Evolutionary conservation across 495 filamentous ascomycete genomes (phyloP).

Genomic region (Penicillium cosmopolitanum): DNA sequence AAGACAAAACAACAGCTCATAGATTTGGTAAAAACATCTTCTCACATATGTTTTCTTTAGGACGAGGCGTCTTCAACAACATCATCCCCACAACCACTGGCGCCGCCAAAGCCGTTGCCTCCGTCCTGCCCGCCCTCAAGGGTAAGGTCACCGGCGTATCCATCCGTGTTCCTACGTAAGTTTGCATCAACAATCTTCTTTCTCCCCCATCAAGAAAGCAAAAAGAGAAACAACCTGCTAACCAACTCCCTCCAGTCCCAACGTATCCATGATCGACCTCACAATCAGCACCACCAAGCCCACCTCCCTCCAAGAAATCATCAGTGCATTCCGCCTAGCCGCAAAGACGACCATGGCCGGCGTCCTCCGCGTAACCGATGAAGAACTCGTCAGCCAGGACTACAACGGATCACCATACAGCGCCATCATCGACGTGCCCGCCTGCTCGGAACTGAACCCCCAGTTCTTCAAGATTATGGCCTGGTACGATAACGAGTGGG

Average conservation of each 20-base stretch:
- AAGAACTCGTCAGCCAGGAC: slow-evolving; percentile 40
- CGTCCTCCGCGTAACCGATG: slow-evolving; percentile 34
- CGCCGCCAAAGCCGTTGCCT: slow-evolving; percentile 39
- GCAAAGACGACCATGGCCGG: slow-evolving; percentile 34
- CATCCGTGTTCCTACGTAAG: slow-evolving; percentile 42
- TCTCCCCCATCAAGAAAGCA: too few species aligned
- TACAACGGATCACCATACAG: slow-evolving; percentile 37
- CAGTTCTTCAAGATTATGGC: slow-evolving; percentile 46
- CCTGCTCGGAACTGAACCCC: slow-evolving; percentile 37
- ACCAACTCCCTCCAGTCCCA: slow-evolving; percentile 25
- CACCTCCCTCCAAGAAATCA: slow-evolving; percentile 36
- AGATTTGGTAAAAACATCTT: background rate
- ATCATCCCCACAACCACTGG: slow-evolving; percentile 42
- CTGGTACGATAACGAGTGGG: slow-evolving; percentile 46
- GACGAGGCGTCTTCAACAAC: slow-evolving; percentile 40
- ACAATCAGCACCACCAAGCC: slow-evolving; percentile 38
- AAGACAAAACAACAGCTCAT: background rate
- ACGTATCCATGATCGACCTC: slow-evolving; percentile 43
- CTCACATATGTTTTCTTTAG: slow-evolving; percentile 13
- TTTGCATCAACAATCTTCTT: background rate
- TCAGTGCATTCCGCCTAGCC: slow-evolving; percentile 35
- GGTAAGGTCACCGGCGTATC: slow-evolving; percentile 42
- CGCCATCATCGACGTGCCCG: slow-evolving; percentile 37
- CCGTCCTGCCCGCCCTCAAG: slow-evolving; percentile 35
- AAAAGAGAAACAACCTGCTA: background rate